Evolutionary conservation across 2,329 filamentous ascomycete genomes (phyloP).

Genomic region (Alternaria angustiovoidea): DNA sequence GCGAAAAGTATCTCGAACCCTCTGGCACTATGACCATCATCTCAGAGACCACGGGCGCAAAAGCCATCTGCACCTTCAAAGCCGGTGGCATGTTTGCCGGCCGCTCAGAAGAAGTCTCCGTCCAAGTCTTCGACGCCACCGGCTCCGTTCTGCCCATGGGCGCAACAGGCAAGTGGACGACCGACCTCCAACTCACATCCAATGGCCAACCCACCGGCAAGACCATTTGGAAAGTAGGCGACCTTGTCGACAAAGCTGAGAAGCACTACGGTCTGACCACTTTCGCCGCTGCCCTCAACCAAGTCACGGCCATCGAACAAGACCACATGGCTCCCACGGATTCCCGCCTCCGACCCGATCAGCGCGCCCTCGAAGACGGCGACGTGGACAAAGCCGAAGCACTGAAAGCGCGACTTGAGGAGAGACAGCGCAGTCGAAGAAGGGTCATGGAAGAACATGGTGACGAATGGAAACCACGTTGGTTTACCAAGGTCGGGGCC

Average conservation of each 20-base stretch:
- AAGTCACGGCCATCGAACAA: slow-evolving; percentile 82
- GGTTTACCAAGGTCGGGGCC: slow-evolving; percentile 75
- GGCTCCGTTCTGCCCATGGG: slow-evolving; percentile 72
- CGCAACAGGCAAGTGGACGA: slow-evolving; percentile 85
- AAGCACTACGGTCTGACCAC: slow-evolving; percentile 87
- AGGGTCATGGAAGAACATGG: slow-evolving; percentile 78
- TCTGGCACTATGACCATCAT: slow-evolving; percentile 86
- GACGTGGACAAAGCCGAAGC: slow-evolving; percentile 83
- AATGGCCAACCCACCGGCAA: slow-evolving; percentile 67
- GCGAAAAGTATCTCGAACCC: slow-evolving; percentile 97
- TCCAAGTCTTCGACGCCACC: slow-evolving; percentile 73
- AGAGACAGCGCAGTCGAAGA: slow-evolving; percentile 79
- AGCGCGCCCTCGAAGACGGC: slow-evolving; percentile 82
- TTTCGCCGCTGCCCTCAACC: slow-evolving; percentile 87
- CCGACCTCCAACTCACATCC: slow-evolving; percentile 71
- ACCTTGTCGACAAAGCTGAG: slow-evolving; percentile 78
- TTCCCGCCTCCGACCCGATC: slow-evolving; percentile 83
- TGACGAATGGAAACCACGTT: slow-evolving; percentile 76
- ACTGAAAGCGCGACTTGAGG: slow-evolving; percentile 83
- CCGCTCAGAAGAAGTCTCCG: slow-evolving; percentile 85
- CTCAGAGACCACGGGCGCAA: slow-evolving; percentile 84
- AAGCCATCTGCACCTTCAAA: slow-evolving; percentile 89
- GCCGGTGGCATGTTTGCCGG: slow-evolving; percentile 97
- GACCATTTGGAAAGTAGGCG: slow-evolving; percentile 80
- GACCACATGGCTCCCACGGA: slow-evolving; percentile 81